phyloP scores from a whole-genome alignment of 176 grass and related monocot genomes.

The Oryza officinalis region DNA sequence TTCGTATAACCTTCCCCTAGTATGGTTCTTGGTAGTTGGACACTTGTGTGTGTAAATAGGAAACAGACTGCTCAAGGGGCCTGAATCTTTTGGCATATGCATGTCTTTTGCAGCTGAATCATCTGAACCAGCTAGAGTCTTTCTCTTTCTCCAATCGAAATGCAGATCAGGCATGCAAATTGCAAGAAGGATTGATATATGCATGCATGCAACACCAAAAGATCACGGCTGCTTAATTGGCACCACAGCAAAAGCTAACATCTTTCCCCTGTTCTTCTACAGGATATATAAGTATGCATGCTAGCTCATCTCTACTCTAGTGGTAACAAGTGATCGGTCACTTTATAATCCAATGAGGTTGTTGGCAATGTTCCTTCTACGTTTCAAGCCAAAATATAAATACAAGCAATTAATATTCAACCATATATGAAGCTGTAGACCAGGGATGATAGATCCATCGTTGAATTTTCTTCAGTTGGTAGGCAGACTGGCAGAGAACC shows the following conservation, averaged over 20 bases:
- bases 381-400: background rate
- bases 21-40: background rate
- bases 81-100: slow-evolving; percentile 8
- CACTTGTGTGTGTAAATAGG: slow-evolving; percentile 3
- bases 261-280: background rate
- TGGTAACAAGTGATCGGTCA: background rate
- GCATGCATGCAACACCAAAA: background rate
- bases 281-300: background rate
- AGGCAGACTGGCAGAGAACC: background rate
- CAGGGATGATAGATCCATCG: background rate
- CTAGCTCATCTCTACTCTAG: background rate
- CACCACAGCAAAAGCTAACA: background rate
- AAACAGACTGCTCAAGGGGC: slow-evolving; percentile 6
- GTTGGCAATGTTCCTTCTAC: background rate
- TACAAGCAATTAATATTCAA: background rate
- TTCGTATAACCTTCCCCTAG: no score
- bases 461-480: background rate
- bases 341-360: background rate
- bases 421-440: background rate
- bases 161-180: background rate
- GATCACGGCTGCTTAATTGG: no score
- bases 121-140: background rate
- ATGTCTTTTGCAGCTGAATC: background rate
- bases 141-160: background rate
- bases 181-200: background rate